Evolutionary conservation across 768 basidiomycete genomes (phyloP).

Genomic region (Grammothele lineata): DNA sequence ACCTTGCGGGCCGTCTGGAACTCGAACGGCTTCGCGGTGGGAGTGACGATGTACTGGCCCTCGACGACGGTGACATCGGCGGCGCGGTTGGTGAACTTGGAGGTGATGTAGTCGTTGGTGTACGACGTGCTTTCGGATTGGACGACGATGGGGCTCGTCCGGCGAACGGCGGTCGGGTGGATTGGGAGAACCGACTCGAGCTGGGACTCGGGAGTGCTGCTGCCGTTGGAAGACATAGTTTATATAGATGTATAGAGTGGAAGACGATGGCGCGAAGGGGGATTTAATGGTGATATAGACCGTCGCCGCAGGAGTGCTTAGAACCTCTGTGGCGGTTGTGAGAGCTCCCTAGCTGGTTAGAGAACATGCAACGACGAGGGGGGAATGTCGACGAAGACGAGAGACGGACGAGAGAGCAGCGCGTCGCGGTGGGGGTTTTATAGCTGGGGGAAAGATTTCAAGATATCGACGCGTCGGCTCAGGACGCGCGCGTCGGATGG

Average conservation of each 20-base stretch:
- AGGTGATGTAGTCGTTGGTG: slow-evolving; percentile 76
- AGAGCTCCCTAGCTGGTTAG: slow-evolving; percentile 85
- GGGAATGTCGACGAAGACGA: background rate
- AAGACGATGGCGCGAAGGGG: slow-evolving; percentile 2
- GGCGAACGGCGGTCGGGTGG: slow-evolving; percentile 84
- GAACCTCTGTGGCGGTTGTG: slow-evolving; percentile 87
- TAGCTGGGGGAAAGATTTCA: too few species aligned
- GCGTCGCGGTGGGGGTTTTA: too few species aligned
- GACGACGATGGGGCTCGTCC: slow-evolving; percentile 71
- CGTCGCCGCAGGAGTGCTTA: slow-evolving; percentile 76
- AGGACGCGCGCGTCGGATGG: too few species aligned
- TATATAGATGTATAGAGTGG: too few species aligned
- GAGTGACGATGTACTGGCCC: slow-evolving; percentile 76
- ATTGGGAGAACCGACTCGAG: slow-evolving; percentile 65
- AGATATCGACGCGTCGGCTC: too few species aligned
- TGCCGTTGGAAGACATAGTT: slow-evolving; percentile 38
- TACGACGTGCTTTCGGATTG: slow-evolving; percentile 79
- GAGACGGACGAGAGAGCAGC: background rate
- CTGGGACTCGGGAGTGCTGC: slow-evolving; percentile 67
- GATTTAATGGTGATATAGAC: slow-evolving; percentile 46
- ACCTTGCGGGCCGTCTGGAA: slow-evolving; percentile 88
- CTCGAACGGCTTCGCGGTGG: slow-evolving; percentile 77
- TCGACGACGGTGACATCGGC: slow-evolving; percentile 64
- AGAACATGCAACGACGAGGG: slow-evolving; percentile 73
- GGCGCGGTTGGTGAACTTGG: slow-evolving; percentile 79